Evolutionary conservation across 1,139 yeast species (phyloP), one percentile per base, ranked within the genome.

Genomic region (Saccharomycopsis crataegensis): DNA sequence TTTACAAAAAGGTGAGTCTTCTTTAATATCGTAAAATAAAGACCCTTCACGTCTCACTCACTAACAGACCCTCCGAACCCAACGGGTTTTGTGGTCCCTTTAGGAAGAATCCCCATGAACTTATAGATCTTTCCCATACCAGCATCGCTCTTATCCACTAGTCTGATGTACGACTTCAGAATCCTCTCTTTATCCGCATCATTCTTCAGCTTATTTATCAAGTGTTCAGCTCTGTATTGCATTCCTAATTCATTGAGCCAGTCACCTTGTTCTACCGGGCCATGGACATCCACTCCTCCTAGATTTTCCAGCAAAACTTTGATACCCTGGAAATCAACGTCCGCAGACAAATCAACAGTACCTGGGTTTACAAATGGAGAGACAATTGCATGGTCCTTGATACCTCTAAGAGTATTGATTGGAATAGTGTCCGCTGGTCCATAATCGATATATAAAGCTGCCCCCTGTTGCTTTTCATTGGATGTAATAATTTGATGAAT

Each of bases 91-190:
- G n/a, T 14, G 1, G 73, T 65, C 5, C 72, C 74, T 41, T 68
- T 63, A 2, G 88, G 87, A 50, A 82, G 65, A 52, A 86, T 63
- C 9, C 85, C 84, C 71, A 87, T 67, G 50, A 86, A 84, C 64
- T 88, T 88, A 67, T 87, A 88, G 7, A 82, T 71, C 61, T 77
- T 79, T 2, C 96, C 96, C 96, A 88, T 88, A 4, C 80, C 77
- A 37, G 77, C 75, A 1, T 77, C 78, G 44, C 79, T 79, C 53
- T 79, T 77, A 50, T 79, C 84, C 1, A 86, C 83, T 47, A 88
- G 70, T 59, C 96, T 74, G 45, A 73, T 67, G 64, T 86, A 87
- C 0, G 88, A 78, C 17, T 74, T 70, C 52, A 77, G 76, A 11
- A 88, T 74, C 54, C 70, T 70, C 43, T 77, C 77, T 60, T 73